Evolutionary conservation across 1,284 basidiomycete genomes (phyloP), one percentile per base, ranked within the genome.

Genomic region (Moesziomyces parantarcticus): DNA sequence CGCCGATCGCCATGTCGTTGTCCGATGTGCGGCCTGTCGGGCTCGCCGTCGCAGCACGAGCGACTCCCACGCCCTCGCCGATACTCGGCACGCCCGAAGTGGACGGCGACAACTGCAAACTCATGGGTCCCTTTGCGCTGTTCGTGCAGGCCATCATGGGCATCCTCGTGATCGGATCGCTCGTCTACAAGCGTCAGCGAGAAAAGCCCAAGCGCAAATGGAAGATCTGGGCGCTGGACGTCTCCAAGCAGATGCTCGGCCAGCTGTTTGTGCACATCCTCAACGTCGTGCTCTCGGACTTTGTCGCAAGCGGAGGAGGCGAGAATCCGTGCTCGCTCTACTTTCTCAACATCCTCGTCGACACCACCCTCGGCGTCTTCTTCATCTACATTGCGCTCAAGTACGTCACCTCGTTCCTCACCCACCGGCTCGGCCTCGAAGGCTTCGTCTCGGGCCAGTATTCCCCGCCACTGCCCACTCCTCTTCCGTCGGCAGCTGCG

Each of bases 281-380:
- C 47, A 98, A 98, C 84, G 88, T 98, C 22, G 85, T 95, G n/a
- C 67, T 77, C 11, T 77, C 75, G 40, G 66, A 65, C 47, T 63
- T 74, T 48, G 76, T 75, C 14, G 72, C 70, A 23, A 73, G 66
- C 42, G 61, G 66, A 1, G 68, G 63, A 20, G 67, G 67, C 23
- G 58, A 65, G 43, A 82, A 82, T 39, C 78, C 83, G 3, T 82
- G 81, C 68, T 77, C 79, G 14, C 72, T 84, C 64, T 97, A 98
- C 85, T 97, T 97, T 83, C 89, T 97, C 60, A 96, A 98, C 82
- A 92, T 99, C 57, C 87, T 96, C 34, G 87, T 98, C 66, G 96
- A 99, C 85, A 97, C 95, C 20, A 97, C 95, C 0, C 86, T 96
- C 56, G 95, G 93, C 69, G 92, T 98, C 55, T 90, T 88, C 26